phyloP scores from a whole-genome alignment of 2,329 filamentous ascomycete genomes.

The Phyllosticta paracitricarpa region DNA sequence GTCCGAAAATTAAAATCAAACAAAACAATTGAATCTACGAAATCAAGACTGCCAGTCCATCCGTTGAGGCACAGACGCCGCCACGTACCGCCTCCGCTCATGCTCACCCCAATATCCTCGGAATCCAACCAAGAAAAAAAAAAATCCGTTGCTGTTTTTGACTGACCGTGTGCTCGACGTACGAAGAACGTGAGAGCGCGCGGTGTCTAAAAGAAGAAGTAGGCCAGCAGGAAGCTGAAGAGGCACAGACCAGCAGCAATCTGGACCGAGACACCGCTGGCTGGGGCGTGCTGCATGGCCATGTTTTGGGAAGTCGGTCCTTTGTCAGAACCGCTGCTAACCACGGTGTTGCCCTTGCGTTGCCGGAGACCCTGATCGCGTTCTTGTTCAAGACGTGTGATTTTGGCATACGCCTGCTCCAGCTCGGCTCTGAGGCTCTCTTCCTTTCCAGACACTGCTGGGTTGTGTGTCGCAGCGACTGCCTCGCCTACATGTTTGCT shows the following conservation, averaged over 20 bases:
- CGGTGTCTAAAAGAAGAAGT: conserved; percentile 75
- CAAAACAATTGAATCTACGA: not conserved
- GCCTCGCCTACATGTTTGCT: conserved; percentile 33
- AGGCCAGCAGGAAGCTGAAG: conserved; percentile 85
- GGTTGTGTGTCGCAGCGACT: conserved; percentile 30
- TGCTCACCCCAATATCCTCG: not conserved
- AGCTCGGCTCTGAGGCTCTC: conserved; percentile 66
- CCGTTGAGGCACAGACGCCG: not conserved
- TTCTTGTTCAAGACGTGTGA: conserved; percentile 56
- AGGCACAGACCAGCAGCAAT: conserved; percentile 76
- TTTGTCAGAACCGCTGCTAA: conserved; percentile 32
- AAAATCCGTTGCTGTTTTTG: not conserved
- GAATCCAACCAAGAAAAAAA: not conserved
- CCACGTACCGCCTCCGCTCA: not conserved
- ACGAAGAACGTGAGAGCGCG: not conserved
- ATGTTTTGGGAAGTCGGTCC: conserved; percentile 41
- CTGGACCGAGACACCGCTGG: conserved; percentile 76
- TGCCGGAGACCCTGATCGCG: conserved; percentile 61
- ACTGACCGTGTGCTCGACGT: not conserved
- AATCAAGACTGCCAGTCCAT: not conserved
- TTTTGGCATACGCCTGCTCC: conserved; percentile 62
- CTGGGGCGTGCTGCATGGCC: conserved; percentile 42
- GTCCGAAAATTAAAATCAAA: not conserved
- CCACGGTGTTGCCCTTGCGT: conserved; percentile 54
- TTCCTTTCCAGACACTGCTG: conserved; percentile 41